Conservation (phyloP, 1,284 basidiomycete genomes). For the Boletus semigastroideus region DNA sequence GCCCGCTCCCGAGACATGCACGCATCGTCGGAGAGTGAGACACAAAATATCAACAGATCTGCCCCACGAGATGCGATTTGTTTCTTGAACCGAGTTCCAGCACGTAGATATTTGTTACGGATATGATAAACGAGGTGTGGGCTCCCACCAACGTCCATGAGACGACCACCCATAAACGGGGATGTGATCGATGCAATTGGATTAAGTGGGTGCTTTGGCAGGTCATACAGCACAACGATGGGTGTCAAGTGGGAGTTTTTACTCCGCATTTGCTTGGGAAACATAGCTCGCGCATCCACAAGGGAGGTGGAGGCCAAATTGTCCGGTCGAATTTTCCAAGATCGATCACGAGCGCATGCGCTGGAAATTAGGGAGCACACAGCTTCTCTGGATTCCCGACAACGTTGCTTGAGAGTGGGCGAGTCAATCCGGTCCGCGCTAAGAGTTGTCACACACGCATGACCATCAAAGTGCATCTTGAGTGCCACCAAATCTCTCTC, state of each 20-base stretch:
- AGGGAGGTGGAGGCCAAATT: conserved; percentile 23
- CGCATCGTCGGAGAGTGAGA: conserved; percentile 9
- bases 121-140: conserved; percentile 24
- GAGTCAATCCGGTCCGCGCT: conserved; percentile 30
- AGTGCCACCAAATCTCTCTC: conserved; percentile 22
- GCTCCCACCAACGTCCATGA: conserved; percentile 20
- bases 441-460: conserved; percentile 32
- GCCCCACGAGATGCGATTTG: conserved; percentile 21
- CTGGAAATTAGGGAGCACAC: conserved; percentile 20
- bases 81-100: conserved; percentile 28
- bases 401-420: conserved; percentile 28
- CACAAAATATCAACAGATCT: conserved; percentile 29
- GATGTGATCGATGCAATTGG: conserved; percentile 1
- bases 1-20: conserved; percentile 14
- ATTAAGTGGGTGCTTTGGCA: conserved; percentile 9
- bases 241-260: conserved; percentile 11
- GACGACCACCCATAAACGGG: conserved; percentile 18
- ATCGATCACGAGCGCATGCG: conserved; percentile 21
- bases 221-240: conserved; percentile 23
- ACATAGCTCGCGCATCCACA: conserved; percentile 26
- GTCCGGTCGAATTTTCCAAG: conserved; percentile 23
- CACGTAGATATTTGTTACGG: conserved; percentile 18
- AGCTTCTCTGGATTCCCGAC: conserved; percentile 23
- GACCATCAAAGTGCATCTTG: conserved; percentile 32
- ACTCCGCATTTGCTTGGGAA: conserved; percentile 11